Conservation (phyloP, 1,139 yeast genomes). For the Nakaseomyces sp. region DNA sequence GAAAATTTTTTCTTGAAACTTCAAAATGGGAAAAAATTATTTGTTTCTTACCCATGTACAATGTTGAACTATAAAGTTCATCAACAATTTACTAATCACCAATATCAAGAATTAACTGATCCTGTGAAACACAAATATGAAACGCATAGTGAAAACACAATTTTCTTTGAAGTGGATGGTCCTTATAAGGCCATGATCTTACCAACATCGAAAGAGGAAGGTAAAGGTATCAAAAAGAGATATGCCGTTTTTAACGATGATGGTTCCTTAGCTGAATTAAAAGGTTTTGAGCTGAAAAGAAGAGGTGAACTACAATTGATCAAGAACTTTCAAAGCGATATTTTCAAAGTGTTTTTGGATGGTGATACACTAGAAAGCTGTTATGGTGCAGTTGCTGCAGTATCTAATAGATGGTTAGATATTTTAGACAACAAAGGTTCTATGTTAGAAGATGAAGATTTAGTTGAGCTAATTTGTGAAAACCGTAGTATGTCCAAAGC, state of each 20-base stretch:
- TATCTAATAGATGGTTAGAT: conserved; percentile 94
- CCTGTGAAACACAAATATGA: conserved; percentile 59
- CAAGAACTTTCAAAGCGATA: conserved; percentile 90
- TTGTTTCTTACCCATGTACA: conserved; percentile 87
- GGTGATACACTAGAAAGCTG: conserved; percentile 74
- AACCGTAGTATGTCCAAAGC: conserved; percentile 93
- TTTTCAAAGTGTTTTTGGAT: conserved; percentile 81
- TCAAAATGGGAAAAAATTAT: conserved; percentile 68
- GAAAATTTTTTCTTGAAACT: conserved; percentile 69
- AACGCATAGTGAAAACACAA: conserved; percentile 81
- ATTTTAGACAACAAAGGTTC: conserved; percentile 81
- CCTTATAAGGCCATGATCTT: conserved; percentile 96
- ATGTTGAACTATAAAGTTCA: conserved; percentile 94
- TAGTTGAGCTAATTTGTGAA: conserved; percentile 91
- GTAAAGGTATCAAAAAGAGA: conserved; percentile 89
- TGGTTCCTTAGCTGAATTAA: conserved; percentile 87
- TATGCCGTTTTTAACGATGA: conserved; percentile 96
- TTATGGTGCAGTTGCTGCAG: conserved; percentile 81
- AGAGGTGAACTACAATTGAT: conserved; percentile 93
- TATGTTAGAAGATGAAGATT: conserved; percentile 86
- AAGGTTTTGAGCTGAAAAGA: conserved; percentile 93
- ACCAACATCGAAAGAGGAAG: conserved; percentile 97
- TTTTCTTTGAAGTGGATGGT: conserved; percentile 97
- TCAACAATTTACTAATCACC: conserved; percentile 83
- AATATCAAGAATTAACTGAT: conserved; percentile 80